Evolutionary conservation across 2,329 filamentous ascomycete genomes (phyloP).

Genomic region (Cladosporium sp.): DNA sequence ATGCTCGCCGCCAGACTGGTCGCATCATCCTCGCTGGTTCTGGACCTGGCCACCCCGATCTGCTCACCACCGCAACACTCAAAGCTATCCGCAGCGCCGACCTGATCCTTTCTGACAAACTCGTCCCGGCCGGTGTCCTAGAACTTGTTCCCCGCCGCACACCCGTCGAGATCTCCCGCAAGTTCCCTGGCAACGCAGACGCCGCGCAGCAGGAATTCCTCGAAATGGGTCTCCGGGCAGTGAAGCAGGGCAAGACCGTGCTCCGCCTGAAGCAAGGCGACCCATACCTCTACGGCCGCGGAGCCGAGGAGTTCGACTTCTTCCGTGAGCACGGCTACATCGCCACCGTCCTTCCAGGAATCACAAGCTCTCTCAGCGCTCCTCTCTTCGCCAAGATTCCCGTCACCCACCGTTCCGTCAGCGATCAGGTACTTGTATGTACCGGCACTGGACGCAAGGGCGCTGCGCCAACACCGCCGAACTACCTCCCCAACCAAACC

Average conservation of each 20-base stretch:
- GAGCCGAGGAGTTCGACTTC: constrained; percentile 86
- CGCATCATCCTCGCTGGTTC: constrained; percentile 86
- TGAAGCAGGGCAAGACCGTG: constrained; percentile 72
- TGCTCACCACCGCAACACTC: constrained; percentile 80
- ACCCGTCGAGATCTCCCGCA: constrained; percentile 86
- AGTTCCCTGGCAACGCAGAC: constrained; percentile 97
- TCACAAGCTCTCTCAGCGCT: constrained; percentile 84
- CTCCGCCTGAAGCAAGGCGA: constrained; percentile 94
- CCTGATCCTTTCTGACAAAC: constrained; percentile 81
- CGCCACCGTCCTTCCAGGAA: constrained; percentile 74
- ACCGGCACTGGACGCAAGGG: constrained; percentile 94
- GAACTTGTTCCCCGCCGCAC: constrained; percentile 88
- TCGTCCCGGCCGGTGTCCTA: constrained; percentile 80
- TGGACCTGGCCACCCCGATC: constrained; percentile 87
- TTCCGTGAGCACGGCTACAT: constrained; percentile 72
- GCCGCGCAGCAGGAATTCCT: constrained; percentile 88
- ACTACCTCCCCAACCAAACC: constrained; percentile 73
- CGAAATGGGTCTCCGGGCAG: constrained; percentile 69
- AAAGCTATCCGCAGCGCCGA: constrained; percentile 74
- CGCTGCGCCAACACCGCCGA: constrained; percentile 75
- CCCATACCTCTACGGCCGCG: constrained; percentile 92
- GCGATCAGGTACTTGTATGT: constrained; percentile 93
- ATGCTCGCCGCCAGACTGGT: constrained; percentile 50
- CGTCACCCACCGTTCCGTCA: constrained; percentile 81
- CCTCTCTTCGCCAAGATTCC: constrained; percentile 88